Evolutionary conservation across 306 rosid species (phyloP), one percentile per base, ranked within the genome.

Genomic region (Fragaria vesca): DNA sequence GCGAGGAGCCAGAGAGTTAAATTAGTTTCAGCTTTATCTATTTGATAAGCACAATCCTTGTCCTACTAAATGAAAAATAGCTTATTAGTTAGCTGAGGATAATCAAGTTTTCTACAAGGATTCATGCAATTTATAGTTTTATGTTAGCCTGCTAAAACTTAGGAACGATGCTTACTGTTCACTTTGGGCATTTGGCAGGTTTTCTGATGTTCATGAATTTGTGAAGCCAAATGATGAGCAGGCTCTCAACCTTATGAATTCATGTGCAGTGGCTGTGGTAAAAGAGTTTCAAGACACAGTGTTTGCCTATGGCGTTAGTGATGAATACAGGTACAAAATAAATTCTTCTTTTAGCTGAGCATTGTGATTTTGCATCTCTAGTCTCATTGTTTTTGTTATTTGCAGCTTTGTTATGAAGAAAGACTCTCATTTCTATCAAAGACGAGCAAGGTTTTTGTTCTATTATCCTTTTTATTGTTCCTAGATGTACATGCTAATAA

Each of bases 211-310:
- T 77, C 94, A 91, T 72, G 90, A 83, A 79, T 94, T 94, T 84
- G 90, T 84, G 85, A 91, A 94, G 86, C 98, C 96, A 8, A 94
- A 92, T 83, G 98, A 92, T 80, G 93, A 81, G 77, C 84, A 82
- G 66, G 97, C 97, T 78, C 87, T 92, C 77, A 87, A 89, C 55
- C 90, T 91, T 81, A 91, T 94, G 98, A 94, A 92, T 79, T 82
- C 85, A 24, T 89, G 96, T 88, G 93, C 96, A 46, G 72, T 83
- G 80, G 87, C 89, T 61, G 92, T 92, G 76, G 70, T 87, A 46
- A 85, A 86, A 84, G 88, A 94, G 87, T 90, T 90, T 81, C 81
- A 51, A 54, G 97, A 91, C 79, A 66, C 87, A 66, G 90, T 91
- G 30, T 94, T 90, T 72, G 82, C 96, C 43, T 94, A 87, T 79